Base-by-base conservation (phyloP, 2,329 filamentous ascomycete genomes). In the Trichocomaceae sp. region DNA sequence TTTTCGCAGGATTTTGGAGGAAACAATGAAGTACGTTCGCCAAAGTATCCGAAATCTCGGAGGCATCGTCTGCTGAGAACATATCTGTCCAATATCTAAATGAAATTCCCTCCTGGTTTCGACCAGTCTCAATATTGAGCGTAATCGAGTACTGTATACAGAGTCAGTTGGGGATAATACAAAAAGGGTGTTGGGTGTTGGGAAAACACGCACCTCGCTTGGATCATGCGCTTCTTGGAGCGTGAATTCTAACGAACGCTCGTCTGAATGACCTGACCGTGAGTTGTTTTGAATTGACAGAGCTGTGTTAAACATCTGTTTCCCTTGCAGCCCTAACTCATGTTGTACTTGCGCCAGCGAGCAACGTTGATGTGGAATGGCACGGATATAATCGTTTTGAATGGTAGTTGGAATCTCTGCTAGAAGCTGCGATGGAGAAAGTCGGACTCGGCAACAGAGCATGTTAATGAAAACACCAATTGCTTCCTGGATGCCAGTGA, bases 391-490 rank as follows among this genome's bases (percentile, higher is more conserved):
- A 53, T 79, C 72, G 12, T 66, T 64, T 42, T 80, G 78, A 0
- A 79, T 68, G 10, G 65, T 65, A 29, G 74, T 72, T 0, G 79
- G 66, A 0, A 74, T 63, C 10, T 76, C 70, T 2, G 62, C 56
- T 9, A 80, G 62, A 12, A 63, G 64, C 46, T 62, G 69, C 52
- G 46, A 70, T 53, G 61, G 66, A 52, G 47, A 65, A 54, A 63
- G 77, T 59, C 54, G 68, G 3, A 80, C 67, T 5, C 75, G 73
- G 56, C 75, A 80, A 46, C 79, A 75, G 2, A 83, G 70, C 74
- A 82, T 80, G 52, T 80, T 81, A 56, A 82, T 77, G 47, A 81
- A 78, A 13, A 71, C 67, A 3, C 77, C 77, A 44, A 79, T 72
- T 19, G 74, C 73, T 23, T 73, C 69, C 47, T 77, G 68, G 10